Conservation (phyloP, 108 stramenopile species). For the Stephanodiscus minutulus region DNA sequence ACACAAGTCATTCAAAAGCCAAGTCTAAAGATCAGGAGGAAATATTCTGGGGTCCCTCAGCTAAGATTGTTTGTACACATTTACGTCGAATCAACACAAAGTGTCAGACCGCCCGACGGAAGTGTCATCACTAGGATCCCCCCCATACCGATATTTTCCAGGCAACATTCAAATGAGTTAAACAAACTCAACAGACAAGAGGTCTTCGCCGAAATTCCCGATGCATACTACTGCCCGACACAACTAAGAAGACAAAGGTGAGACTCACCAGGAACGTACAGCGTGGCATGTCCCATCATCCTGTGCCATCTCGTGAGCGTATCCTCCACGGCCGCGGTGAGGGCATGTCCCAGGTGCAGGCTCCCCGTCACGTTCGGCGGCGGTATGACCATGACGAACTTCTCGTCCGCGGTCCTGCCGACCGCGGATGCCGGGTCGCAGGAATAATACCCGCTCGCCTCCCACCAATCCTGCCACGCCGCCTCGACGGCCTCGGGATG, state of each 20-base stretch:
- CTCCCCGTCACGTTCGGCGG: conserved; percentile 99
- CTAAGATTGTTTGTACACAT: conserved; percentile 43
- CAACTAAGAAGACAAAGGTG: neutral
- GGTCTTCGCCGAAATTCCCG: conserved; percentile 1
- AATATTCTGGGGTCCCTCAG: conserved; percentile 33
- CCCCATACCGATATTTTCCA: neutral
- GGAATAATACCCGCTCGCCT: conserved; percentile 88
- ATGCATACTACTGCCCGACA: neutral
- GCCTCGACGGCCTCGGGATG: conserved; percentile 96
- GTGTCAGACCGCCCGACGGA: conserved; percentile 52
- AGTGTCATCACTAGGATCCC: conserved; percentile 42
- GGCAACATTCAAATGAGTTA: neutral
- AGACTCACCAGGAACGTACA: conserved; percentile 93
- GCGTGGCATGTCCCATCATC: conserved; percentile 96
- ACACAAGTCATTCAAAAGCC: neutral
- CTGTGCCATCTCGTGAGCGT: conserved; percentile 97
- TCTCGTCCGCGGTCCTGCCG: conserved; percentile 70
- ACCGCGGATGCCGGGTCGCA: conserved; percentile 79
- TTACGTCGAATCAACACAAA: conserved; percentile 51
- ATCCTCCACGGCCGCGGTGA: conserved; percentile 98
- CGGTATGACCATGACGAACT: conserved; percentile 99
- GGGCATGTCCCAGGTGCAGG: conserved; percentile 98
- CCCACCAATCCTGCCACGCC: conserved; percentile 99
- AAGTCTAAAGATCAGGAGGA: neutral
- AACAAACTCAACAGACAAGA: neutral